phyloP scores from a whole-genome alignment of 305 asterid genomes.

The Fraxinus baroniana region DNA sequence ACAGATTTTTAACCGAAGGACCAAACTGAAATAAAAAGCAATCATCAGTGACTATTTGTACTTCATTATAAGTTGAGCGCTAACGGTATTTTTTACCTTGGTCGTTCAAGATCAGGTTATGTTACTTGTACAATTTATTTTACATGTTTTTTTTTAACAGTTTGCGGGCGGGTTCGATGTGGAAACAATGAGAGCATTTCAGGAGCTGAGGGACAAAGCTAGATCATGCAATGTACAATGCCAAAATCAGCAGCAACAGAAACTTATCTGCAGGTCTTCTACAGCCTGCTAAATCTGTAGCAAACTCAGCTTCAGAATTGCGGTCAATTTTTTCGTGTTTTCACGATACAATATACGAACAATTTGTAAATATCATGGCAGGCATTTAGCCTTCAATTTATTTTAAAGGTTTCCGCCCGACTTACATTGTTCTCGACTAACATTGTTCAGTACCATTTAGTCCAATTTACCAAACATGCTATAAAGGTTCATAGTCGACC shows the following conservation, averaged over 20 bases:
- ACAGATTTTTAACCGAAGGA: background rate
- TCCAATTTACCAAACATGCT: background rate
- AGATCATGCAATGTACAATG: conserved; percentile 65
- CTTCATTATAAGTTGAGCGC: background rate
- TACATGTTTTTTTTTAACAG: conserved; percentile 17
- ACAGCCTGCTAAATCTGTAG: conserved; percentile 47
- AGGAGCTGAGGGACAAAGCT: conserved; percentile 87
- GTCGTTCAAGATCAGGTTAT: background rate
- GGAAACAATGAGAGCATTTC: conserved; percentile 95
- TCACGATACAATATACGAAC: background rate
- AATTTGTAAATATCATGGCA: background rate
- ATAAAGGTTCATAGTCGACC: background rate
- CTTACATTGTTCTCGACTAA: too few species aligned
- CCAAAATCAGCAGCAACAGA: conserved; percentile 62
- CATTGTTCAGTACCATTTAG: background rate
- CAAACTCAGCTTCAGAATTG: conserved; percentile 57
- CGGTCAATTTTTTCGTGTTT: conserved; percentile 30
- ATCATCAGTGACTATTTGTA: background rate
- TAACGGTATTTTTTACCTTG: background rate
- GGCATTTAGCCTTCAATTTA: background rate
- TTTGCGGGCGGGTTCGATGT: conserved; percentile 95
- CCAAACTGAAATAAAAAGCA: background rate
- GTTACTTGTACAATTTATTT: background rate
- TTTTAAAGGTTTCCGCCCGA: background rate
- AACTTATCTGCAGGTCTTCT: conserved; percentile 46